phyloP scores from a whole-genome alignment of 1,284 basidiomycete genomes.

The Sparassis latifolia region DNA sequence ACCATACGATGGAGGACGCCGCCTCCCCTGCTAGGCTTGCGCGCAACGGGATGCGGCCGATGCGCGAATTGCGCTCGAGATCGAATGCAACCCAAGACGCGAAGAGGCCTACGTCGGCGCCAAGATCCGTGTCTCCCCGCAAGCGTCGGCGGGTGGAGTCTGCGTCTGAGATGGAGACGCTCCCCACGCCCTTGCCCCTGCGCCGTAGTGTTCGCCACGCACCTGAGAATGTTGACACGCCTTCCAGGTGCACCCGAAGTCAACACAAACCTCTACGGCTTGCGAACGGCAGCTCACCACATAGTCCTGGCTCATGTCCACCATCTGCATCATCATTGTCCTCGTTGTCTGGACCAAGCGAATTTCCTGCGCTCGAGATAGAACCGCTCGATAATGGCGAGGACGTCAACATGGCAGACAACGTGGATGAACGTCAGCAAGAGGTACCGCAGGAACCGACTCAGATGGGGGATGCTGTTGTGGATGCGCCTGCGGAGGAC shows the following conservation, averaged over 20 bases:
- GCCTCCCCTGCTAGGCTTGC: slow-evolving; percentile 33
- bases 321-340: neutral
- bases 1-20: slow-evolving; percentile 25
- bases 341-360: no score
- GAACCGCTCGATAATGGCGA: neutral
- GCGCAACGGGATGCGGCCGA: slow-evolving; percentile 29
- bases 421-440: neutral
- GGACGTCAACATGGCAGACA: slow-evolving; percentile 10
- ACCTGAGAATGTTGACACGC: slow-evolving; percentile 2
- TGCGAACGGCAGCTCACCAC: slow-evolving; percentile 7
- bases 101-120: slow-evolving; percentile 14
- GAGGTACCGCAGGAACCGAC: no score
- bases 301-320: neutral
- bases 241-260: slow-evolving; percentile 3
- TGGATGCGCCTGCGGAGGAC: slow-evolving; percentile 15
- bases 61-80: slow-evolving; percentile 26
- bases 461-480: no score
- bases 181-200: slow-evolving; percentile 7
- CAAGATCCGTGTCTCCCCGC: slow-evolving; percentile 23
- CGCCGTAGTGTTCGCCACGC: slow-evolving; percentile 9
- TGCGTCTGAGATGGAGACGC: slow-evolving; percentile 24
- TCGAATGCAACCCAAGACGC: slow-evolving; percentile 20
- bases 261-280: slow-evolving; percentile 12
- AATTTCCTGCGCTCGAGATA: neutral
- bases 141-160: slow-evolving; percentile 45